Evolutionary conservation across 768 basidiomycete species (phyloP), one percentile per base, ranked within the genome.

Genomic region (Gelatoporia subvermispora): DNA sequence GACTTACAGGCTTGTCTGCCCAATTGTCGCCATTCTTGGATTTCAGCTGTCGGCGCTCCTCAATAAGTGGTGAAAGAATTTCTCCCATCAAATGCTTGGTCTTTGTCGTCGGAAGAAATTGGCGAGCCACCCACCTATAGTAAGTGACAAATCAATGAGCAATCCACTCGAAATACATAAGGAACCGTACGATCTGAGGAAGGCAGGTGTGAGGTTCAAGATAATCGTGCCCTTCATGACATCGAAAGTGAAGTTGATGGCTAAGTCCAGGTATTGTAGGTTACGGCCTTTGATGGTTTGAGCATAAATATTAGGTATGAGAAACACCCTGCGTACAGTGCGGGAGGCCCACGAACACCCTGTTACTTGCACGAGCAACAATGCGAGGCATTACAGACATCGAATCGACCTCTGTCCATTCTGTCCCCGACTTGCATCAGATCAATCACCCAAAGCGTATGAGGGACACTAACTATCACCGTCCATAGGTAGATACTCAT

Each of bases 311-410:
- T 23, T 28, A 49, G n/a, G 20, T 18, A 7, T 17, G 13, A 48
- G 62, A 18, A 78, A 78, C 53, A 1, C 22, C n/a, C 24, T 45
- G 62, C 72, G 18, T 41, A 76, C 78, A 78, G 3, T 75, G 44
- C 5, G 76, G 75, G 25, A 70, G 60, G 0, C 78, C 79, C 8
- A 80, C 72, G 47, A 81, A 74, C 0, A 70, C 40, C 22, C 79
- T 68, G 48, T 75, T 76, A 38, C 61, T 72, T 5, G 67, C 61
- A 28, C 73, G 68, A 40, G 66, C 64, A 17, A 79, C 59, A 21
- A 78, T 55, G 21, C 61, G 42, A 3, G 40, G 34, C 48, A 49
- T 49, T 10, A 35, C 18, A 3, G 48, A n/a, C 21, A 41, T 16
- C 15, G 21, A 40, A 21, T 24, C n/a, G 15, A 49, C 41, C 3